Percentiles rank a stretch among this genome's conserved stretches.
Conservation (phyloP, 2,329 filamentous ascomycete species). For the Coniochaeta sp. region DNA sequence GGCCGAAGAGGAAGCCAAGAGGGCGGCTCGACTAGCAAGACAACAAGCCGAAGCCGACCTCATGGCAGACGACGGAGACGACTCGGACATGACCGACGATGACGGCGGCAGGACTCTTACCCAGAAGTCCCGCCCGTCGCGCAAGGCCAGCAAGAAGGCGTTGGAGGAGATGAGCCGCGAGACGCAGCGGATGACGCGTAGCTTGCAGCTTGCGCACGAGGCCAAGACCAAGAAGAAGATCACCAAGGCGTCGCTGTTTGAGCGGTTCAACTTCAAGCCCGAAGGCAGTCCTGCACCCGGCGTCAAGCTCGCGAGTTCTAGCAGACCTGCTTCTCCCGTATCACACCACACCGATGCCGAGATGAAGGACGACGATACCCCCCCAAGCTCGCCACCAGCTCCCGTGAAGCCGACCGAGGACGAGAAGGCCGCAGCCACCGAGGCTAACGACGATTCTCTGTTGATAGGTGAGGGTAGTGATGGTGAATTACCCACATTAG, state of each 20-base stretch:
- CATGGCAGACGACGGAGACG: conserved; percentile 31
- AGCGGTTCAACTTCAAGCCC: conserved; percentile 70
- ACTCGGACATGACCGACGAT: conserved; percentile 52
- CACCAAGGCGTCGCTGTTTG: conserved; percentile 73
- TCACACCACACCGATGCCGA: conserved; percentile 30
- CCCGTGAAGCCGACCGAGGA: conserved; percentile 20
- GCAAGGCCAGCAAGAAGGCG: conserved; percentile 92
- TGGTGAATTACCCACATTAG: conserved; percentile 29
- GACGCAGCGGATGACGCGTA: conserved; percentile 83
- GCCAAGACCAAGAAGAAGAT: conserved; percentile 89
- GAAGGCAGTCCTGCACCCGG: conserved; percentile 22
- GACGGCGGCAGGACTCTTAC: conserved; percentile 60
- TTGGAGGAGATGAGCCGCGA: conserved; percentile 92
- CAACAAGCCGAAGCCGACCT: conserved; percentile 33
- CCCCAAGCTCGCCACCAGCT: conserved; percentile 61
- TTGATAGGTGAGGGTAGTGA: conserved; percentile 19
- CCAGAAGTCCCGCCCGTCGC: conserved; percentile 60
- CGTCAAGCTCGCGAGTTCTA: conserved; percentile 45
- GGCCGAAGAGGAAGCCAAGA: conserved; percentile 45
- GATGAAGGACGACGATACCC: conserved; percentile 45
- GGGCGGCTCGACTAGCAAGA: conserved; percentile 32
- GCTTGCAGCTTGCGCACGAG: conserved; percentile 85
- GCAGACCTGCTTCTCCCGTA: conserved; percentile 39
- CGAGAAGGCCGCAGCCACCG: not conserved
- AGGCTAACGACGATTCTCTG: not conserved